A percentile compares a stretch with the other conserved stretches of the same genome.
phyloP scores from a whole-genome alignment of 106 monocot species.

The Xerophyta viscosa region DNA sequence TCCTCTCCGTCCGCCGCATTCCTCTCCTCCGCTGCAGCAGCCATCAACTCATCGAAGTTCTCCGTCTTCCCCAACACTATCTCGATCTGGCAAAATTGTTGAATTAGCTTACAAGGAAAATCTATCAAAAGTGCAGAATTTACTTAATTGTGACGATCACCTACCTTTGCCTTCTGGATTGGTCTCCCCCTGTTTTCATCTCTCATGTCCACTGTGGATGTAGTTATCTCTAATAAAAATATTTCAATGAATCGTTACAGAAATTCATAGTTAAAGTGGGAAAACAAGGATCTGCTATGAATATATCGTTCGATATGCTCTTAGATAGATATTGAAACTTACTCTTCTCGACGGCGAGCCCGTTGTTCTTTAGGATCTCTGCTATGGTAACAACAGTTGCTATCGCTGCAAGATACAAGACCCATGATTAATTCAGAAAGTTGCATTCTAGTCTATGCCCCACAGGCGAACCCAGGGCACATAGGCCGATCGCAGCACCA shows the following conservation, averaged over 20 bases:
- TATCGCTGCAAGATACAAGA: slow-evolving; percentile 55
- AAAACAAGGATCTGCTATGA: too few relatives aligned
- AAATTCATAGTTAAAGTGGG: too few relatives aligned
- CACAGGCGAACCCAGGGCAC: too few relatives aligned
- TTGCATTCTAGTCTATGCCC: too few relatives aligned
- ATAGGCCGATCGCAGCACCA: too few relatives aligned
- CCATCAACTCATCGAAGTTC: slow-evolving; percentile 79
- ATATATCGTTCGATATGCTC: too few relatives aligned
- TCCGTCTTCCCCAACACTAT: slow-evolving; percentile 61
- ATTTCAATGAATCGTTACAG: neutral
- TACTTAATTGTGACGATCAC: neutral
- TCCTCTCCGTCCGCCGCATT: slow-evolving; percentile 37
- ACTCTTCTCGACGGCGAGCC: slow-evolving; percentile 73
- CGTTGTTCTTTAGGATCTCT: slow-evolving; percentile 79
- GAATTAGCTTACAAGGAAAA: neutral
- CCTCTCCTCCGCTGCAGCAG: slow-evolving; percentile 52
- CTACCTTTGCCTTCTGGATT: slow-evolving; percentile 80
- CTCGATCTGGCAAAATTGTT: slow-evolving; percentile 55
- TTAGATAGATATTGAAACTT: too few relatives aligned
- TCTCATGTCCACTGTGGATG: slow-evolving; percentile 67
- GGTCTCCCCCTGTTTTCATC: slow-evolving; percentile 59
- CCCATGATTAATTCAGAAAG: too few relatives aligned
- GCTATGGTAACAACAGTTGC: slow-evolving; percentile 78
- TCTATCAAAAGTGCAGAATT: neutral
- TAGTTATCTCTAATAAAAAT: slow-evolving; percentile 45